Evolutionary conservation across 352 stramenopile genomes (phyloP).

Genomic region (Globisporangium barbulae): DNA sequence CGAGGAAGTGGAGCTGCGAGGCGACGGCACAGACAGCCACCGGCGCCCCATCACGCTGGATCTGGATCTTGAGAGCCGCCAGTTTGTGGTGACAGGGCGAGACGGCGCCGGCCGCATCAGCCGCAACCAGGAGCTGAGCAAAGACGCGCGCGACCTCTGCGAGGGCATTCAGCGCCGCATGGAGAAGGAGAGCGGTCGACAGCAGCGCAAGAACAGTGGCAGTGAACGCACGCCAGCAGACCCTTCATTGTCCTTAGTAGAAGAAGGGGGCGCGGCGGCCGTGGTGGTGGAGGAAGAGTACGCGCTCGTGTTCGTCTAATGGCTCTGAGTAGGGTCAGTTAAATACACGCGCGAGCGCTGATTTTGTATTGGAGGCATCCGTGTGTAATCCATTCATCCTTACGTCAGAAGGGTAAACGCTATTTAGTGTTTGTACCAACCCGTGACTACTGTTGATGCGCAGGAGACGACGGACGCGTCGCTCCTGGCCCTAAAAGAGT

Average conservation of each 20-base stretch:
- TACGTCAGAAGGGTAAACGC: too few relatives aligned
- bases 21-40: constrained; percentile 1
- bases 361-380: neutral
- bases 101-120: constrained; percentile 20
- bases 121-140: constrained; percentile 53
- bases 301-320: constrained; percentile 49
- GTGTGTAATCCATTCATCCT: neutral
- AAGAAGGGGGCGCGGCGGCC: neutral
- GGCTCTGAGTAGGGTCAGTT: neutral
- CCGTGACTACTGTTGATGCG: too few relatives aligned
- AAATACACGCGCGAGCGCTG: constrained; percentile 4
- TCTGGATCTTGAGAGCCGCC: constrained; percentile 44
- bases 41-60: constrained; percentile 36
- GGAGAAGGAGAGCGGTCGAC: constrained; percentile 24
- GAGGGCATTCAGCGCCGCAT: constrained; percentile 47
- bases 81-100: constrained; percentile 25
- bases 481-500: too few relatives aligned
- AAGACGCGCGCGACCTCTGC: constrained; percentile 49
- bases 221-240: constrained; percentile 2
- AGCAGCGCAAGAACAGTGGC: constrained; percentile 2
- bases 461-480: too few relatives aligned
- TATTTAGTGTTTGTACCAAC: too few relatives aligned
- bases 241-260: neutral
- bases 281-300: constrained; percentile 49
- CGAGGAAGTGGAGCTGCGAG: constrained; percentile 18